Percentiles rank a stretch among this genome's conserved stretches.
These are phyloP conservation scores for Chlorella sp. DNA, from an alignment of 139 green algal genomes.

Conservation along the genomic window DNA sequence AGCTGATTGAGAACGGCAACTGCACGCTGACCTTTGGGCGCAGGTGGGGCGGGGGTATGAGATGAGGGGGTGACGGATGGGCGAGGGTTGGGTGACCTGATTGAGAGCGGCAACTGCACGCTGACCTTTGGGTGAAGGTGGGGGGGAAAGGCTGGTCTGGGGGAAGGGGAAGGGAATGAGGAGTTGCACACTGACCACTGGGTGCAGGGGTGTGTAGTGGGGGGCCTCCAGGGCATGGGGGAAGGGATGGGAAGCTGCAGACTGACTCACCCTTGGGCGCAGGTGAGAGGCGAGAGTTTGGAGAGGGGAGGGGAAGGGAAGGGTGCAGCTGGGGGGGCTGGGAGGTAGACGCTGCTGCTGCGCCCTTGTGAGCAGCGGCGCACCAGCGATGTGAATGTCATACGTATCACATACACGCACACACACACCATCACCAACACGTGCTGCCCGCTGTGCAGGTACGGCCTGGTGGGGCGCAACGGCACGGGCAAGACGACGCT, in stretches of 20 bases:
- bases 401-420: no score
- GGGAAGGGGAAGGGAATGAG: neutral
- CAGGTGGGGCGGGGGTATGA: slow-evolving; percentile 11
- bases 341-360: slow-evolving; percentile 90
- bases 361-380: no score
- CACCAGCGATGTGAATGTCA: no score
- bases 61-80: no score
- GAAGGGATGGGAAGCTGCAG: no score
- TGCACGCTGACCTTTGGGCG: slow-evolving; percentile 75
- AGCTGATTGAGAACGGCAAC: slow-evolving; percentile 71
- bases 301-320: no score
- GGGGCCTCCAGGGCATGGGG: no score
- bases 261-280: no score
- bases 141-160: no score
- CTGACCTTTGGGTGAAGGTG: slow-evolving; percentile 74
- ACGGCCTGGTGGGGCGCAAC: slow-evolving; percentile 86
- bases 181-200: slow-evolving; percentile 67
- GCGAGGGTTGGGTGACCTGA: slow-evolving; percentile 28
- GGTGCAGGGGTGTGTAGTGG: no score
- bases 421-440: no score
- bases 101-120: slow-evolving; percentile 63
- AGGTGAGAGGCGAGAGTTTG: no score
- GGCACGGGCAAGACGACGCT: slow-evolving; percentile 92
- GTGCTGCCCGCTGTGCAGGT: slow-evolving; percentile 42
- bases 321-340: slow-evolving; percentile 73